Percentiles rank a stretch among this genome's conserved stretches.
phyloP scores from a whole-genome alignment of 2,329 filamentous ascomycete species.

The Phoma herbarum region DNA sequence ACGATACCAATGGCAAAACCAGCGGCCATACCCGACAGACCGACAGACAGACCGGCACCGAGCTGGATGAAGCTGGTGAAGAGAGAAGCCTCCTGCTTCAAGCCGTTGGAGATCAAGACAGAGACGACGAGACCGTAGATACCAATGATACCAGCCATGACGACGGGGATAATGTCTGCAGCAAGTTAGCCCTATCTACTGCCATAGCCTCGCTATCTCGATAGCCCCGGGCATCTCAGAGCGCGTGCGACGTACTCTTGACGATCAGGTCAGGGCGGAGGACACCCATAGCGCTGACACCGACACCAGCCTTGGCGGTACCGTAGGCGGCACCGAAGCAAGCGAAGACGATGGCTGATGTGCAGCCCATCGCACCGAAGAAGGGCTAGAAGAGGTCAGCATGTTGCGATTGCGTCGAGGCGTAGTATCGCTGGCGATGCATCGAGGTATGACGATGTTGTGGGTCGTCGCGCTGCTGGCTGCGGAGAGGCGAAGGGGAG shows the following conservation, averaged over 20 bases:
- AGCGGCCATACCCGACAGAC: conserved; percentile 89
- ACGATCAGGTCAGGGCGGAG: conserved; percentile 97
- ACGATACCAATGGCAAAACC: conserved; percentile 75
- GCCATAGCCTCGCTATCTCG: background rate
- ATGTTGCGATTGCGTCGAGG: conserved; percentile 9
- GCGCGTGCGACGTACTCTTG: conserved; percentile 79
- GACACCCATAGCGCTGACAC: conserved; percentile 98
- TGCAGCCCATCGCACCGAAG: conserved; percentile 98
- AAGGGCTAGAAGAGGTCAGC: conserved; percentile 70
- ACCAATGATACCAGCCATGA: conserved; percentile 99
- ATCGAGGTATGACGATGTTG: conserved; percentile 22
- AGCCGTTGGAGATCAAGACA: conserved; percentile 63
- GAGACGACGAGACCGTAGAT: conserved; percentile 74
- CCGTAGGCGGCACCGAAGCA: conserved; percentile 97
- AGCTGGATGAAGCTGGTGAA: conserved; percentile 64
- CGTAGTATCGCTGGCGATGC: conserved; percentile 17
- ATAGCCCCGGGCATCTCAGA: background rate
- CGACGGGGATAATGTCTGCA: conserved; percentile 96
- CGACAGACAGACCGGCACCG: conserved; percentile 64
- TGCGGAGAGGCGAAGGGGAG: conserved; percentile 33
- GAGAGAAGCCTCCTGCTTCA: conserved; percentile 57
- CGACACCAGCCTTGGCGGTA: conserved; percentile 98
- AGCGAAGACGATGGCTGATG: conserved; percentile 93
- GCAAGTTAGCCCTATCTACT: conserved; percentile 23
- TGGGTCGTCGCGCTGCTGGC: conserved; percentile 30